These are phyloP conservation scores for Petasospora fabianii DNA, from an alignment of 1,139 yeast species.

Conservation along the genomic window DNA sequence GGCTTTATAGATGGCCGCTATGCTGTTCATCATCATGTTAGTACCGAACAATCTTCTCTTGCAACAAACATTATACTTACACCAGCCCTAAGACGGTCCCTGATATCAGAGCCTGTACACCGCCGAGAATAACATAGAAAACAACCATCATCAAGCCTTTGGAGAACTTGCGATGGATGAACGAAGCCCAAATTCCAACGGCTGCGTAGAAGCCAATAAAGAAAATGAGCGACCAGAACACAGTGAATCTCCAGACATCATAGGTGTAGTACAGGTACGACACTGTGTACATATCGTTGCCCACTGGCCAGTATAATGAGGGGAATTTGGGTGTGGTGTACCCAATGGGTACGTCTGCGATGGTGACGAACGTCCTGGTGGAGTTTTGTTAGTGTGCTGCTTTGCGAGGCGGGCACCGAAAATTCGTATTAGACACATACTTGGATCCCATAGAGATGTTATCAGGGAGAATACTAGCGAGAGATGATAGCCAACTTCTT, in stretches of 20 bases:
- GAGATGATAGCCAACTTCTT: too few relatives aligned
- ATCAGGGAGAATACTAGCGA: too few relatives aligned
- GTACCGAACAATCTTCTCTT: background rate
- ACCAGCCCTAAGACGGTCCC: conserved; percentile 77
- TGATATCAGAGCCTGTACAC: conserved; percentile 59
- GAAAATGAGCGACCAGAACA: conserved; percentile 74
- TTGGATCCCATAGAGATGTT: too few relatives aligned
- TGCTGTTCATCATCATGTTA: conserved; percentile 9
- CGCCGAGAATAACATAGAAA: conserved; percentile 50
- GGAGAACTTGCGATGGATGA: conserved; percentile 42
- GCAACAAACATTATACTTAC: conserved; percentile 25
- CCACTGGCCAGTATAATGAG: conserved; percentile 69
- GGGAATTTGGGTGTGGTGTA: conserved; percentile 81
- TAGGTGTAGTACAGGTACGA: conserved; percentile 62
- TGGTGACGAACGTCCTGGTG: conserved; percentile 29
- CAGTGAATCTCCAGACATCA: conserved; percentile 85
- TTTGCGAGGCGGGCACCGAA: too few relatives aligned
- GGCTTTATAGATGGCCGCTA: conserved; percentile 66
- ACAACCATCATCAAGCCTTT: conserved; percentile 41
- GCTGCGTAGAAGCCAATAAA: conserved; percentile 58
- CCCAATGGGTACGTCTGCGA: conserved; percentile 66
- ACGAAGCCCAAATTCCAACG: conserved; percentile 63
- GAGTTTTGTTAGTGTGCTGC: background rate
- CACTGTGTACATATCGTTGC: conserved; percentile 39
- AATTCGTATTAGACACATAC: too few relatives aligned